phyloP scores from a whole-genome alignment of 768 basidiomycete genomes.

The Tricholomella constricta region DNA sequence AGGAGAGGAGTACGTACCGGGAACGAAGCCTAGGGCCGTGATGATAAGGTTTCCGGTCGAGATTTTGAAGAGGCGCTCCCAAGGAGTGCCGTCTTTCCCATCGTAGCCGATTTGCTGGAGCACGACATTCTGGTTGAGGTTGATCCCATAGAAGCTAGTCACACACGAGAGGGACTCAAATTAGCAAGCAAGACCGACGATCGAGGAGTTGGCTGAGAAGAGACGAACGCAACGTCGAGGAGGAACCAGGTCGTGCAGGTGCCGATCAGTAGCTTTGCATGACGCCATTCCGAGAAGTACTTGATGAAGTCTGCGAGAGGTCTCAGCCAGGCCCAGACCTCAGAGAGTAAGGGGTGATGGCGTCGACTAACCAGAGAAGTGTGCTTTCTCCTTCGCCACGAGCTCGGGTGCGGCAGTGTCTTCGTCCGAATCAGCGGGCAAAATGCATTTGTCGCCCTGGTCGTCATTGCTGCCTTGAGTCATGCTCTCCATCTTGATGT shows the following conservation, averaged over 20 bases:
- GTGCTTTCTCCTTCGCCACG: constrained; percentile 45
- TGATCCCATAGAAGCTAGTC: constrained; percentile 79
- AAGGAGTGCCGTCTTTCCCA: constrained; percentile 55
- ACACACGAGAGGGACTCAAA: too few relatives aligned
- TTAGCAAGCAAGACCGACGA: background rate
- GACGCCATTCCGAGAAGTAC: constrained; percentile 76
- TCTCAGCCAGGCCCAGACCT: background rate
- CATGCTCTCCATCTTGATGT: constrained; percentile 23
- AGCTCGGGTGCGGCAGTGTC: constrained; percentile 19
- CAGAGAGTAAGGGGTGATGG: background rate
- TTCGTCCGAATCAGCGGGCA: constrained; percentile 6
- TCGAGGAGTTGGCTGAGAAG: background rate
- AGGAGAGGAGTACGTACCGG: constrained; percentile 42
- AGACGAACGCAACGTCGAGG: constrained; percentile 62
- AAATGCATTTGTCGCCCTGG: constrained; percentile 4
- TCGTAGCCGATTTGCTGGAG: constrained; percentile 71
- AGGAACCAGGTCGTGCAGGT: constrained; percentile 76
- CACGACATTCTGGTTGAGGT: constrained; percentile 75
- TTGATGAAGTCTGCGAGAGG: constrained; percentile 50
- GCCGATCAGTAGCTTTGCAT: constrained; percentile 66
- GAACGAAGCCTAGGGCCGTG: constrained; percentile 75
- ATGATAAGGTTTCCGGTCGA: constrained; percentile 72
- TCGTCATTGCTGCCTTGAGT: constrained; percentile 12
- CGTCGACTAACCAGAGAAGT: constrained; percentile 50
- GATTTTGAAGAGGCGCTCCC: constrained; percentile 68